Conservation (phyloP, 768 basidiomycete species). For the Pulveroboletus frians region DNA sequence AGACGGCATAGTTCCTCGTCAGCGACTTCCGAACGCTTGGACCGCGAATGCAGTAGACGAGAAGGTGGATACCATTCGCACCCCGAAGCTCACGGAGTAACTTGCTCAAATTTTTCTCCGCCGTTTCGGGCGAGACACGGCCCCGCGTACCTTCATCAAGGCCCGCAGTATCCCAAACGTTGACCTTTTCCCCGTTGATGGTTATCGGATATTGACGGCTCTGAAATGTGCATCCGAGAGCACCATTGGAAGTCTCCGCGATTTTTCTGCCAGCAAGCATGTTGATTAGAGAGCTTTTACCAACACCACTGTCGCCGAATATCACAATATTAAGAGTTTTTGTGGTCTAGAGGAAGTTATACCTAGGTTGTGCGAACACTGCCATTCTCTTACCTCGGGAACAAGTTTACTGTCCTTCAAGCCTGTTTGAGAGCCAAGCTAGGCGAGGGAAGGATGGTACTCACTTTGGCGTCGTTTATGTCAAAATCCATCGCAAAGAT, state of each 20-base stretch:
- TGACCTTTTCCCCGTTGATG: constrained; percentile 13
- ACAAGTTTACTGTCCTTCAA: neutral
- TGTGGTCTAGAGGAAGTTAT: neutral
- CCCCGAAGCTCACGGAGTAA: constrained; percentile 30
- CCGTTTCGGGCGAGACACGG: constrained; percentile 22
- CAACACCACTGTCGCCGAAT: constrained; percentile 40
- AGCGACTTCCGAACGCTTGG: constrained; percentile 22
- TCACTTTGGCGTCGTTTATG: constrained; percentile 6
- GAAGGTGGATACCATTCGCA: constrained; percentile 28
- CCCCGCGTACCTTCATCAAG: constrained; percentile 28
- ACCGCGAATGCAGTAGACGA: constrained; percentile 33
- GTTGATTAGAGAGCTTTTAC: constrained; percentile 43
- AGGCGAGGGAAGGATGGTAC: neutral
- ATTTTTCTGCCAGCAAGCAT: constrained; percentile 30
- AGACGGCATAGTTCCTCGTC: constrained; percentile 28
- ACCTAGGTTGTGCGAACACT: neutral
- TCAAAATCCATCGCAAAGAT: constrained; percentile 7
- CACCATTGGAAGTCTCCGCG: constrained; percentile 30
- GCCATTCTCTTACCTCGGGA: constrained; percentile 10
- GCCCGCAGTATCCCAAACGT: constrained; percentile 33
- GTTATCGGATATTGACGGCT: constrained; percentile 19
- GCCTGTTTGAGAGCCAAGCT: neutral
- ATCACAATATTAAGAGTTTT: constrained; percentile 34
- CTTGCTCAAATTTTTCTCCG: constrained; percentile 21
- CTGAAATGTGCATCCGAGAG: constrained; percentile 35